Evolutionary conservation across 2,329 filamentous ascomycete species (phyloP).

Genomic region (Aspergillus piperis): DNA sequence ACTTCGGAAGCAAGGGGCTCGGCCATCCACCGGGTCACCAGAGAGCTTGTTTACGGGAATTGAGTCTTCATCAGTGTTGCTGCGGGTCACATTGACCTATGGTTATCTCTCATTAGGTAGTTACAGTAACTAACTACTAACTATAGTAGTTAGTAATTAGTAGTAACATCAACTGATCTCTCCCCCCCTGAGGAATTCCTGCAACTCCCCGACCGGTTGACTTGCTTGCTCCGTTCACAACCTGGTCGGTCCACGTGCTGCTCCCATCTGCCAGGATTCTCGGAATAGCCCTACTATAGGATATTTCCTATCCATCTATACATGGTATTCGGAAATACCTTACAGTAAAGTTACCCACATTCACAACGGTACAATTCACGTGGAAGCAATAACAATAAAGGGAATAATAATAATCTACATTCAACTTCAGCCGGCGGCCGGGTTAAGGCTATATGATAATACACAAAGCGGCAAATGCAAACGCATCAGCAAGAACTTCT

Average conservation of each 20-base stretch:
- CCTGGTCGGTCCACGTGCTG: too few species aligned
- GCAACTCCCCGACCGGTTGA: neutral
- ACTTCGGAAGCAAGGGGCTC: neutral
- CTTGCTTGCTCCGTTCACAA: too few species aligned
- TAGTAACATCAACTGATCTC: too few species aligned
- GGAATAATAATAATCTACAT: constrained; percentile 10
- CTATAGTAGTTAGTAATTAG: too few species aligned
- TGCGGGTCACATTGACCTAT: neutral
- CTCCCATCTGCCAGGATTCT: too few species aligned
- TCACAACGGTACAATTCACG: too few species aligned
- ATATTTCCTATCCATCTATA: too few species aligned
- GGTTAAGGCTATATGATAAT: constrained; percentile 5
- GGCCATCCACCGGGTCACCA: neutral
- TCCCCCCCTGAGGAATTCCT: neutral
- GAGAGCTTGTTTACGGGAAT: neutral
- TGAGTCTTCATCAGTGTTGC: neutral
- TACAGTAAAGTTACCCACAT: too few species aligned
- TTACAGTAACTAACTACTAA: too few species aligned
- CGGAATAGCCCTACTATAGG: too few species aligned
- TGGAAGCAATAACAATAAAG: neutral
- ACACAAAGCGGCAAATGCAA: constrained; percentile 1
- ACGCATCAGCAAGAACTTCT: constrained; percentile 2
- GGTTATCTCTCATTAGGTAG: too few species aligned
- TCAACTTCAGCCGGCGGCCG: neutral
- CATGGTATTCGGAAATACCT: too few species aligned